Conservation (phyloP, 768 basidiomycete species). For the Leccinum longicurvipes region DNA sequence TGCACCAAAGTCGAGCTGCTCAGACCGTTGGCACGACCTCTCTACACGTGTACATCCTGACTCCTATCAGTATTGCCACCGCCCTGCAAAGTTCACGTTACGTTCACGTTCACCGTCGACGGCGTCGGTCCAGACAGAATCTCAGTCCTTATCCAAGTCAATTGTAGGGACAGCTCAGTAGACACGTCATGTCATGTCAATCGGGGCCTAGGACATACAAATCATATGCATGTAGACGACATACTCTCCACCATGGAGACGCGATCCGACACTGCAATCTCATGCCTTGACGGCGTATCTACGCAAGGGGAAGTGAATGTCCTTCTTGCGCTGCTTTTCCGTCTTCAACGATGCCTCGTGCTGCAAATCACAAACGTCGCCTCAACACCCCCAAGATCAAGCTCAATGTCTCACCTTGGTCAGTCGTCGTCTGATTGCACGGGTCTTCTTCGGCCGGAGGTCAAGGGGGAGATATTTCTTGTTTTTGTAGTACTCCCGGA, state of each 20-base stretch:
- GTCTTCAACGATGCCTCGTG: conserved; percentile 85
- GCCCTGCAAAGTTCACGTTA: background rate
- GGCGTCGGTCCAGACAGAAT: background rate
- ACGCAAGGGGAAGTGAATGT: conserved; percentile 87
- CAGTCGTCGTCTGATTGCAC: conserved; percentile 94
- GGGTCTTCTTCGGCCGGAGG: conserved; percentile 96
- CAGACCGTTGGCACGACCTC: background rate
- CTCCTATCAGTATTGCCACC: background rate
- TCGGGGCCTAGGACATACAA: conserved; percentile 40
- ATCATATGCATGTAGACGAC: conserved; percentile 31
- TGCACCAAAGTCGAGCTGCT: background rate
- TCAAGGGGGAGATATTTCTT: conserved; percentile 97
- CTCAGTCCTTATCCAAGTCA: conserved; percentile 2
- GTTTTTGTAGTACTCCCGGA: conserved; percentile 96
- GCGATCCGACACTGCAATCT: conserved; percentile 28
- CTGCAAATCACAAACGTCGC: conserved; percentile 37
- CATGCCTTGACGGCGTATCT: conserved; percentile 96
- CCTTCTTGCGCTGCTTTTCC: conserved; percentile 91
- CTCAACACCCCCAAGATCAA: conserved; percentile 1
- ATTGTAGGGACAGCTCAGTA: conserved; percentile 11
- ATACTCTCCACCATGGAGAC: conserved; percentile 17
- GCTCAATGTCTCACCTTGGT: conserved; percentile 62
- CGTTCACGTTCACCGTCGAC: background rate
- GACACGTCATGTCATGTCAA: conserved; percentile 33
- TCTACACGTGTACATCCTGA: conserved; percentile 31